phyloP scores from a whole-genome alignment of 345 rosid genomes.

The Melaleuca alternifolia region DNA sequence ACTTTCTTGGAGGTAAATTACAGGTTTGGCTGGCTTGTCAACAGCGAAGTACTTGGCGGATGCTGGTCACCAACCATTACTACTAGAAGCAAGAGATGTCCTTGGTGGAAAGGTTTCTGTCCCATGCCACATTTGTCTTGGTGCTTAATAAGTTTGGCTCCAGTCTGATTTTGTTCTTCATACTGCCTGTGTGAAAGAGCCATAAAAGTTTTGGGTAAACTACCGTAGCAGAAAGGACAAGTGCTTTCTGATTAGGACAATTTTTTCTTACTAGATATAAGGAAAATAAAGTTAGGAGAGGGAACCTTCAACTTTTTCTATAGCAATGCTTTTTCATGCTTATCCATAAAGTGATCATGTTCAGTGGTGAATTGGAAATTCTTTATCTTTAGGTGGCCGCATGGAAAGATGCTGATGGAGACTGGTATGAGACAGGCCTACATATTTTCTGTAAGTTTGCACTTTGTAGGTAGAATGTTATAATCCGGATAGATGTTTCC shows the following conservation, averaged over 20 bases:
- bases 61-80: slow-evolving; percentile 82
- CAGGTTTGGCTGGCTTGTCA: slow-evolving; percentile 95
- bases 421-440: slow-evolving; percentile 91
- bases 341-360: not conserved
- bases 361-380: not conserved
- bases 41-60: slow-evolving; percentile 91
- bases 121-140: not conserved
- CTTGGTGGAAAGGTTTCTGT: slow-evolving; percentile 86
- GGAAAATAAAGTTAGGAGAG: not conserved
- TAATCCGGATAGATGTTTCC: not conserved
- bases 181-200: not conserved
- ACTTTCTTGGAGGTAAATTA: slow-evolving; percentile 1
- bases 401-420: slow-evolving; percentile 91
- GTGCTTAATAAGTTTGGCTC: not conserved
- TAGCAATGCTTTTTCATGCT: not conserved
- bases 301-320: not conserved
- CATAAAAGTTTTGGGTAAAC: not conserved
- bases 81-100: slow-evolving; percentile 87
- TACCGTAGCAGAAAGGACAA: not conserved
- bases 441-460: slow-evolving; percentile 89
- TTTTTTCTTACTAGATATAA: not conserved
- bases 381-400: slow-evolving; percentile 60
- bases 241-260: not conserved
- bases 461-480: not conserved
- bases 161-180: not conserved